A percentile compares a stretch with the other conserved stretches of the same genome.
Conservation (phyloP, 257 asterid genomes). For the Solanum ahanhuiri region DNA sequence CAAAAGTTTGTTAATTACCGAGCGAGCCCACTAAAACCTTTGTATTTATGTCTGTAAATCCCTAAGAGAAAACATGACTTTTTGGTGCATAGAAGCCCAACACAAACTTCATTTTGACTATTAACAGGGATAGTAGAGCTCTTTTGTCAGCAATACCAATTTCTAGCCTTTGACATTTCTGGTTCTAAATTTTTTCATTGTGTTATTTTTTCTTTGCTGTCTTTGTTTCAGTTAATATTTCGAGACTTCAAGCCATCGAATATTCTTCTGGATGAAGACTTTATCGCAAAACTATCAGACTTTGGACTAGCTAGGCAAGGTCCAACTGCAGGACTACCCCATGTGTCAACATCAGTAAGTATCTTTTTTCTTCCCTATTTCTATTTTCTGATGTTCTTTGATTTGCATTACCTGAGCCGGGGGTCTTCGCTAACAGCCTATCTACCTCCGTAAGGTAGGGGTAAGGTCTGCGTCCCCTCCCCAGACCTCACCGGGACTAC, state of each 20-base stretch:
- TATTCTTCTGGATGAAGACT: slow-evolving; percentile 73
- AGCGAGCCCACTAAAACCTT: background rate
- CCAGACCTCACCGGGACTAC: background rate
- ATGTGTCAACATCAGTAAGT: slow-evolving; percentile 77
- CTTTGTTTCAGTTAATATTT: slow-evolving; percentile 58
- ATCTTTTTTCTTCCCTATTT: background rate
- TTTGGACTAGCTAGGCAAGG: slow-evolving; percentile 95
- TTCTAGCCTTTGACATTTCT: background rate
- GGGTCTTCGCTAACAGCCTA: background rate
- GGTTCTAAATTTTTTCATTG: background rate
- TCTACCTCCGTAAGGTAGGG: background rate
- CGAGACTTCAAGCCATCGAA: slow-evolving; percentile 92
- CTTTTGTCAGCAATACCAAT: background rate
- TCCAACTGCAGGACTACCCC: slow-evolving; percentile 69
- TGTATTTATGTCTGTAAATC: background rate
- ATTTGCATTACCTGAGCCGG: background rate
- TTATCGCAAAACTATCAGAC: slow-evolving; percentile 83
- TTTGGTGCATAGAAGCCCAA: background rate
- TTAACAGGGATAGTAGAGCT: background rate
- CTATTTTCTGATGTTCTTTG: background rate
- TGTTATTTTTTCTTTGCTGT: background rate
- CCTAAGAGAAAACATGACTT: background rate
- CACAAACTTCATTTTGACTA: background rate
- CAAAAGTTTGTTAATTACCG: background rate
- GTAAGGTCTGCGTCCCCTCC: background rate